A percentile compares a stretch with the other conserved stretches of the same genome.
phyloP scores from a whole-genome alignment of 2,329 filamentous ascomycete species.

The Calonectria multiphialidica region DNA sequence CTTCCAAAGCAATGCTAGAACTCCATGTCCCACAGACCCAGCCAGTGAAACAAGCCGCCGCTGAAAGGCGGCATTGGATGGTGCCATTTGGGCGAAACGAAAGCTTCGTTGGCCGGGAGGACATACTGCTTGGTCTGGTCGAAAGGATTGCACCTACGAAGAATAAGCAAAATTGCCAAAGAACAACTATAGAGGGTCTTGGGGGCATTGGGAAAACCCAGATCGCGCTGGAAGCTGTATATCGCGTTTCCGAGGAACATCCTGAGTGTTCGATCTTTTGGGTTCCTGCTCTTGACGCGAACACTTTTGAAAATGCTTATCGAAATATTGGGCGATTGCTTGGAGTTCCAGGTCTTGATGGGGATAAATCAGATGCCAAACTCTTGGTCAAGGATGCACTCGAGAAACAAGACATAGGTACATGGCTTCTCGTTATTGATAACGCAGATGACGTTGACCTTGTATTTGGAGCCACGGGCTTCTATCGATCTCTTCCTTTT shows the following conservation, averaged over 20 bases:
- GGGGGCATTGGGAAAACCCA: constrained; percentile 55
- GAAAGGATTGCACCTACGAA: background rate
- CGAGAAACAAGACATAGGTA: constrained; percentile 34
- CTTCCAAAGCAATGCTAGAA: background rate
- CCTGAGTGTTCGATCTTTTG: constrained; percentile 55
- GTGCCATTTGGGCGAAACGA: constrained; percentile 43
- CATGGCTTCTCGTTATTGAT: constrained; percentile 59
- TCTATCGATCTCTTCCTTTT: constrained; percentile 46
- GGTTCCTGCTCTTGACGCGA: constrained; percentile 47
- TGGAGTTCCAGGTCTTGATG: constrained; percentile 42
- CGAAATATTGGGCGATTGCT: constrained; percentile 46
- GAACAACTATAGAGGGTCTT: constrained; percentile 42
- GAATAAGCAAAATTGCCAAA: background rate
- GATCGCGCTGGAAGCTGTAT: constrained; percentile 51
- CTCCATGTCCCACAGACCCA: background rate
- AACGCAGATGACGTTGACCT: constrained; percentile 56
- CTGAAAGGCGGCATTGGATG: background rate
- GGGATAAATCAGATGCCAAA: constrained; percentile 50
- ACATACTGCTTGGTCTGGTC: constrained; percentile 21
- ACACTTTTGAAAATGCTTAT: constrained; percentile 51
- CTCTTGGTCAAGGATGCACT: constrained; percentile 50
- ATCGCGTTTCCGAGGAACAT: constrained; percentile 37
- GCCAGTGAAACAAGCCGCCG: too few relatives aligned
- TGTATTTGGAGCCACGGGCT: constrained; percentile 34
- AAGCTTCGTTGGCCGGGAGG: constrained; percentile 40